Base-by-base conservation (phyloP, 2,329 filamentous ascomycete species). In the Hymenoscyphus occultus region DNA sequence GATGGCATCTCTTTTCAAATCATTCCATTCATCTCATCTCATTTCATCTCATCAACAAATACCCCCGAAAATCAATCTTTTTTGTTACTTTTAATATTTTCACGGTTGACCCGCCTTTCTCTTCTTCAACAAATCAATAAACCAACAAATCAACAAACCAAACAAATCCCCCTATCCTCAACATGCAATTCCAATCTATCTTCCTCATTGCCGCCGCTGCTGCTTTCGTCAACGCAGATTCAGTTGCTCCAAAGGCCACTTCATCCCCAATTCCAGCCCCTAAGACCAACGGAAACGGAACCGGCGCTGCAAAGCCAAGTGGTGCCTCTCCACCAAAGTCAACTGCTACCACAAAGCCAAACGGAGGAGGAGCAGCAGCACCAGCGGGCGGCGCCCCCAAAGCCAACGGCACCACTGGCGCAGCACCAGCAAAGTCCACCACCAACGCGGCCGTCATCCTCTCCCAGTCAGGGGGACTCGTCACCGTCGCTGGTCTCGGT, bases 401-500 rank as follows among this genome's bases (percentile, higher is more conserved):
- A 16, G 35, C 39, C 39, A 64, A 66, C 58, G 56, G 73, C 42
- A 66, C 68, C n/a, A 45, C 60, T 32, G 14, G 61, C 35, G 51
- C 67, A 7, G 22, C 40, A 22, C 63, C 63, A 35, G 61, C 64
- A 40, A 63, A 66, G 59, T 57, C 64, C 3, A 70, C 67, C 54
- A 69, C 67, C 58, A 69, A 66, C 22, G 71, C 70, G 2, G 54
- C 64, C 35, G 62, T 61, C 7, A 60, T 72, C n/a, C 32, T 74
- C 28, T 66, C 72, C 32, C 70, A 72, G 48, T 65, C 57, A 31
- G 72, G 74, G 45, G 73, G 74, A 39, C 59, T 73, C 31, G 70
- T 74, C 42, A 72, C 74, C 6, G 51, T 74, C 40, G 71, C 71
- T 35, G 71, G 74, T 35, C 66, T 75, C 9, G 69, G 73, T 67